phyloP scores from a whole-genome alignment of 2,329 filamentous ascomycete genomes.

The Sodiomyces alkalinus region DNA sequence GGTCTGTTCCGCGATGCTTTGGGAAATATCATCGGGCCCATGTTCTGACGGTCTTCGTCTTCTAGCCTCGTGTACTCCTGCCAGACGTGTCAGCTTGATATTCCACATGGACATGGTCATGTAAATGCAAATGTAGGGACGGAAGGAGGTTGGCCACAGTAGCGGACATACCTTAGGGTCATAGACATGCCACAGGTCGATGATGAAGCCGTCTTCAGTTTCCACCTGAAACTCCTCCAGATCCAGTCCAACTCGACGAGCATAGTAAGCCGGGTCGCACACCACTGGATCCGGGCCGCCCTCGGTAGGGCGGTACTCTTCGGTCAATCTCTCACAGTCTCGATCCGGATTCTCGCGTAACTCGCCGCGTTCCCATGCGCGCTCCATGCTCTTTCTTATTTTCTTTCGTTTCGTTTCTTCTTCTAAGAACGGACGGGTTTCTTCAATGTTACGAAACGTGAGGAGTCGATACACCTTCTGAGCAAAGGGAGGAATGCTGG shows the following conservation, averaged over 20 bases:
- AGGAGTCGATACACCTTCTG: slow-evolving; percentile 34
- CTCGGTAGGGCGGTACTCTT: slow-evolving; percentile 59
- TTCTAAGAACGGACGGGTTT: slow-evolving; percentile 50
- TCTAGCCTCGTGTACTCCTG: slow-evolving; percentile 23
- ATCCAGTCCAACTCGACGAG: slow-evolving; percentile 72
- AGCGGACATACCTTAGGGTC: slow-evolving; percentile 69
- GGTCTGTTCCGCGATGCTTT: slow-evolving; percentile 20
- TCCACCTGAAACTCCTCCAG: slow-evolving; percentile 72
- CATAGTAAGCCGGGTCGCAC: slow-evolving; percentile 75
- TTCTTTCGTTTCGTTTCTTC: slow-evolving; percentile 52
- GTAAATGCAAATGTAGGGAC: too few relatives aligned
- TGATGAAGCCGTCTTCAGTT: slow-evolving; percentile 87
- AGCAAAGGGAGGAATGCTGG: slow-evolving; percentile 40
- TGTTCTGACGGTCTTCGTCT: slow-evolving; percentile 31
- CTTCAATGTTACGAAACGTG: slow-evolving; percentile 44
- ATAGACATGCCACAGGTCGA: slow-evolving; percentile 79
- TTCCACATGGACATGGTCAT: too few relatives aligned
- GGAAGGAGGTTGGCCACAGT: too few relatives aligned
- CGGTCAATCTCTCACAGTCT: slow-evolving; percentile 26
- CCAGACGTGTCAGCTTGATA: too few relatives aligned
- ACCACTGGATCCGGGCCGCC: slow-evolving; percentile 66
- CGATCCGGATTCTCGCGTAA: slow-evolving; percentile 20
- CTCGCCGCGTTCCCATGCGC: slow-evolving; percentile 42
- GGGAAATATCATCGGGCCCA: slow-evolving; percentile 48
- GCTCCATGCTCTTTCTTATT: slow-evolving; percentile 40